These are phyloP conservation scores for Teratosphaeria viscida DNA, from an alignment of 2,329 filamentous ascomycete genomes.

Conservation along the genomic window DNA sequence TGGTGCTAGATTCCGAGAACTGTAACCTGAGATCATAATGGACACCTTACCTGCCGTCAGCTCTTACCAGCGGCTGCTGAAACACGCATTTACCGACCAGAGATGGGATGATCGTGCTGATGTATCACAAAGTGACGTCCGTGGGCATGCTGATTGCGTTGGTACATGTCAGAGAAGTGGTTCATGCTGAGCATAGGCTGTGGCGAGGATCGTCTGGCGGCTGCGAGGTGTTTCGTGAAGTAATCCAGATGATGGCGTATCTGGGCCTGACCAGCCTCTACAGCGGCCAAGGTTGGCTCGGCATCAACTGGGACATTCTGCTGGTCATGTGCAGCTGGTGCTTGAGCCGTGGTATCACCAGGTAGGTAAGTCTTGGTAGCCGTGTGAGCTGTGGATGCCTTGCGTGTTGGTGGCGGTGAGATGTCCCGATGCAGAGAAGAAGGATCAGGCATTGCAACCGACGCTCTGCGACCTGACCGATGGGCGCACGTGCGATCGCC, in stretches of 20 bases:
- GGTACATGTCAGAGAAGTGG: slow-evolving; percentile 37
- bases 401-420: slow-evolving; percentile 21
- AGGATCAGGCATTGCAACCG: not conserved
- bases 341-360: not conserved
- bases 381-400: slow-evolving; percentile 4
- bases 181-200: slow-evolving; percentile 30
- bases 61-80: not conserved
- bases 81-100: slow-evolving; percentile 48
- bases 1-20: slow-evolving; percentile 56
- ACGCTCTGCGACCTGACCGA: no score
- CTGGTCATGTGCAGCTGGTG: not conserved
- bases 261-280: slow-evolving; percentile 41
- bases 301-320: not conserved
- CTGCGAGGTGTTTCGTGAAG: slow-evolving; percentile 34
- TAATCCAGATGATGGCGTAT: slow-evolving; percentile 40
- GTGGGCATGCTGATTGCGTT: slow-evolving; percentile 33
- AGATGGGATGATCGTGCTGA: slow-evolving; percentile 62
- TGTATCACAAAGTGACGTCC: slow-evolving; percentile 55
- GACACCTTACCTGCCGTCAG: slow-evolving; percentile 20
- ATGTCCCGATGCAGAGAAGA: slow-evolving; percentile 16
- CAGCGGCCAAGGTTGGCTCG: slow-evolving; percentile 28
- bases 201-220: slow-evolving; percentile 16
- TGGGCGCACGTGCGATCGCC: no score
- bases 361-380: not conserved
- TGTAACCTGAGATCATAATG: slow-evolving; percentile 57